phyloP scores from a whole-genome alignment of 768 basidiomycete genomes.

The Cantharellus cinnabarinus region DNA sequence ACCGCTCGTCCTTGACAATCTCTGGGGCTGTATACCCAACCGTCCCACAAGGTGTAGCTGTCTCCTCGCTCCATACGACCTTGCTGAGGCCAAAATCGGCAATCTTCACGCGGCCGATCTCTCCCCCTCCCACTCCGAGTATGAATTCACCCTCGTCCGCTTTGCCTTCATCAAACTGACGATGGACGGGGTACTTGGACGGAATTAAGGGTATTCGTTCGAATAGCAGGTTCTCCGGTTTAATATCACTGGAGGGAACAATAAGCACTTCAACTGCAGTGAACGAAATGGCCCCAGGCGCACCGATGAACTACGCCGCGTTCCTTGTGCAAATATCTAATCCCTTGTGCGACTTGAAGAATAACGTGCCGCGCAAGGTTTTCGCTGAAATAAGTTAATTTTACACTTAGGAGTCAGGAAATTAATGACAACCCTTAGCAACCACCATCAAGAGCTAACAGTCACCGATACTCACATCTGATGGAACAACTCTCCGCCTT shows the following conservation, averaged over 20 bases:
- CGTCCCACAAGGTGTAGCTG: slow-evolving; percentile 99
- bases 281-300: slow-evolving; percentile 5
- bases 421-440: background rate
- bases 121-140: slow-evolving; percentile 82
- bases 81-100: slow-evolving; percentile 96
- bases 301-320: slow-evolving; percentile 89
- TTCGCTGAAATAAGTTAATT: slow-evolving; percentile 96
- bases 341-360: slow-evolving; percentile 83
- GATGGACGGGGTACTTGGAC: slow-evolving; percentile 46
- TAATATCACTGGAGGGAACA: slow-evolving; percentile 49
- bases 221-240: slow-evolving; percentile 93
- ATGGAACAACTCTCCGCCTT: slow-evolving; percentile 94
- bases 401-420: slow-evolving; percentile 31
- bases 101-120: slow-evolving; percentile 94
- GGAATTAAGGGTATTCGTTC: slow-evolving; percentile 82
- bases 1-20: slow-evolving; percentile 96
- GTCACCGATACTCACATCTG: slow-evolving; percentile 33
- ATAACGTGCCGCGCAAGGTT: slow-evolving; percentile 95
- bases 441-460: background rate
- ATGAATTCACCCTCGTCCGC: slow-evolving; percentile 96
- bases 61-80: slow-evolving; percentile 97
- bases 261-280: background rate
- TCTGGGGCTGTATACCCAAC: slow-evolving; percentile 99
- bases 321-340: slow-evolving; percentile 91
- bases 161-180: slow-evolving; percentile 95